Base-by-base conservation (phyloP, 257 asterid genomes). In the Nicotiana undulata region DNA sequence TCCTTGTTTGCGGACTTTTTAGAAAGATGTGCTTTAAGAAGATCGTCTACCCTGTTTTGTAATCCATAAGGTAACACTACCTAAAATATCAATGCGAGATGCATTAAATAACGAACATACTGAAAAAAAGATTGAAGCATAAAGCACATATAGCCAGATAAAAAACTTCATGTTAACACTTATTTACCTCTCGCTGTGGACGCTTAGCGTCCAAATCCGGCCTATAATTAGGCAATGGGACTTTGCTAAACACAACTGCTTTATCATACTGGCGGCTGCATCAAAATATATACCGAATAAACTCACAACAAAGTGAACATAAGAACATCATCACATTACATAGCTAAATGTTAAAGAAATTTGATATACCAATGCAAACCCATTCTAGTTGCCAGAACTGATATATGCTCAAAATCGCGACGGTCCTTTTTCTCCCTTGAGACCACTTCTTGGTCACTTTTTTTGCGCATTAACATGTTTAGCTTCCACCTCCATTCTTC, bases 401-500 rank as follows among this genome's bases (percentile, higher is more conserved):
- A 90, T 86, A 95, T 92, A 81, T 91, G 97, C 84, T 89, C 92
- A 85, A 92, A 95, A 84, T 93, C 98, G 15, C 96, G 98, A 22
- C 98, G 85, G 74, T 95, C 98, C 85, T 91, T 95, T 82, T 84
- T 93, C 70, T 94, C 97, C 85, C 85, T 86, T 12, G 98, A 90
- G 72, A 92, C 89, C 72, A 92, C 79, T 87, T 95, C 98, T 85
- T 89, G 91, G 77, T 88, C 94, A 81, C 89, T 87, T 65, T 92
- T 83, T 53, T 86, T 85, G 58, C 92, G 94, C 90, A 88, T 65
- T 72, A 95, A 87, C 84, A 80, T 85, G 85, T 90, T 91, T 81
- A 95, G 79, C 87, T 91, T 92, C 93, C 88, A 87, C 88, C 90
- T 90, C 98, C 98, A 95, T 66, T 95, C 98, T 88, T 95, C 98